Evolutionary conservation across 371 early-diverging fungal species (phyloP).

Genomic region (Mortierella sp.): DNA sequence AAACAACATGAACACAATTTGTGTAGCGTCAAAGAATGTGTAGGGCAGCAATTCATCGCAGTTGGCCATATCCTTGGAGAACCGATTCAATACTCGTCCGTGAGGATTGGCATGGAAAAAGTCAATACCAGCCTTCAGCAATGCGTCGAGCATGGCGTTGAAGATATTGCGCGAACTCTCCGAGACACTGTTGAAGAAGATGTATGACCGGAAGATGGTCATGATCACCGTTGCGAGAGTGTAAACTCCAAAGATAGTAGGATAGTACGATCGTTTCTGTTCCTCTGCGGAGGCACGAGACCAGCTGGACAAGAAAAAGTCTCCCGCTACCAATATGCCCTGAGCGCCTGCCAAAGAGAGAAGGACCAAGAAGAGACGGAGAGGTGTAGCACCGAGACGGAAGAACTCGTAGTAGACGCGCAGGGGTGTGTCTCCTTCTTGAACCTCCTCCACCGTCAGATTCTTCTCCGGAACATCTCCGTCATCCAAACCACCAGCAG

Average conservation of each 20-base stretch:
- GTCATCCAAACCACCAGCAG: conserved; percentile 10
- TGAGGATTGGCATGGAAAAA: conserved; percentile 74
- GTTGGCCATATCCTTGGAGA: conserved; percentile 70
- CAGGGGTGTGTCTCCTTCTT: conserved; percentile 45
- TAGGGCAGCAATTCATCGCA: conserved; percentile 65
- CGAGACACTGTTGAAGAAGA: conserved; percentile 46
- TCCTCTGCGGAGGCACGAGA: conserved; percentile 8
- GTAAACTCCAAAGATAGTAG: conserved; percentile 32
- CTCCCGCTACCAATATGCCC: conserved; percentile 34
- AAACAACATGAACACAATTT: conserved; percentile 56
- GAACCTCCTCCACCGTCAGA: conserved; percentile 43
- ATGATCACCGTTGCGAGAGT: conserved; percentile 36
- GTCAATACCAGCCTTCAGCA: conserved; percentile 40
- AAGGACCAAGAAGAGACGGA: conserved; percentile 20
- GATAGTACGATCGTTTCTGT: conserved; percentile 28
- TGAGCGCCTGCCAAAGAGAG: conserved; percentile 37
- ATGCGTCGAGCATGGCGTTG: conserved; percentile 50
- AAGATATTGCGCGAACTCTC: conserved; percentile 40
- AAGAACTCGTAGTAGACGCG: conserved; percentile 50
- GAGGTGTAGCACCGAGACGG: conserved; percentile 39
- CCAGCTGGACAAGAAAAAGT: conserved; percentile 50
- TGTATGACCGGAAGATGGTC: conserved; percentile 39
- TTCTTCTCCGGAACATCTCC: conserved; percentile 26
- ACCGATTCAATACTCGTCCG: conserved; percentile 74
- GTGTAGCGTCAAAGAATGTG: conserved; percentile 62